Conservation (phyloP, 1,139 yeast genomes). For the Taphrina confusa region DNA sequence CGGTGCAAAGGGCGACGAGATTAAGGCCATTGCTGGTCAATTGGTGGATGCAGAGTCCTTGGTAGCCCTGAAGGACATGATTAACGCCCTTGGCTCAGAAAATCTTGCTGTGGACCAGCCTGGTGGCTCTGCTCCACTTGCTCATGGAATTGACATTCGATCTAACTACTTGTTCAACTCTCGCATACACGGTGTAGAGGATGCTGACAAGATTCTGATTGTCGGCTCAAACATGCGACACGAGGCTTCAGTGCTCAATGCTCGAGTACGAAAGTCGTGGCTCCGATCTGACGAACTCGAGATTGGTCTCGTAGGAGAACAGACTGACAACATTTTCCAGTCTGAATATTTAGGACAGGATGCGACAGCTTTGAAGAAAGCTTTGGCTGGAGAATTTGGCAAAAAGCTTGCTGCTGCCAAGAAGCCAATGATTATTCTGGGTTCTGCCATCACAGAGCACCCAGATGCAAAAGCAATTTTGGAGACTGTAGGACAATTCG, state of each 20-base stretch:
- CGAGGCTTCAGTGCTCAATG: slow-evolving; percentile 85
- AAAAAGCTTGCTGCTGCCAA: slow-evolving; percentile 65
- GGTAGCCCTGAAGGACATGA: slow-evolving; percentile 77
- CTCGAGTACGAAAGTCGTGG: slow-evolving; percentile 84
- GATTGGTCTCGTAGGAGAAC: slow-evolving; percentile 71
- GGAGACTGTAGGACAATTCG: slow-evolving; percentile 65
- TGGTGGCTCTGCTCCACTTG: slow-evolving; percentile 59
- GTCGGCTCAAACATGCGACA: slow-evolving; percentile 87
- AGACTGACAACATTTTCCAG: slow-evolving; percentile 75
- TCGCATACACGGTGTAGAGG: slow-evolving; percentile 75
- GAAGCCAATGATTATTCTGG: slow-evolving; percentile 77
- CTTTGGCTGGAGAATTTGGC: slow-evolving; percentile 71
- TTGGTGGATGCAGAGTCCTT: slow-evolving; percentile 79
- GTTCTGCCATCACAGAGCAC: slow-evolving; percentile 75
- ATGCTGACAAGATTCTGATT: slow-evolving; percentile 75
- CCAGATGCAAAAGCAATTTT: slow-evolving; percentile 65
- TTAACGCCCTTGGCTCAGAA: slow-evolving; percentile 77
- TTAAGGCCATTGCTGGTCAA: slow-evolving; percentile 82
- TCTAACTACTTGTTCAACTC: slow-evolving; percentile 81
- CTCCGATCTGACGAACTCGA: slow-evolving; percentile 64
- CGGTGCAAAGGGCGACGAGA: slow-evolving; percentile 66
- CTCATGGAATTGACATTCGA: slow-evolving; percentile 73
- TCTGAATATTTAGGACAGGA: slow-evolving; percentile 64
- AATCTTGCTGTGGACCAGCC: slow-evolving; percentile 73
- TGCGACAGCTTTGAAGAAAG: slow-evolving; percentile 59